Evolutionary conservation across 805 yeast genomes (phyloP), one percentile per base, ranked within the genome.

Genomic region (Zygosaccharomyces siamensis): DNA sequence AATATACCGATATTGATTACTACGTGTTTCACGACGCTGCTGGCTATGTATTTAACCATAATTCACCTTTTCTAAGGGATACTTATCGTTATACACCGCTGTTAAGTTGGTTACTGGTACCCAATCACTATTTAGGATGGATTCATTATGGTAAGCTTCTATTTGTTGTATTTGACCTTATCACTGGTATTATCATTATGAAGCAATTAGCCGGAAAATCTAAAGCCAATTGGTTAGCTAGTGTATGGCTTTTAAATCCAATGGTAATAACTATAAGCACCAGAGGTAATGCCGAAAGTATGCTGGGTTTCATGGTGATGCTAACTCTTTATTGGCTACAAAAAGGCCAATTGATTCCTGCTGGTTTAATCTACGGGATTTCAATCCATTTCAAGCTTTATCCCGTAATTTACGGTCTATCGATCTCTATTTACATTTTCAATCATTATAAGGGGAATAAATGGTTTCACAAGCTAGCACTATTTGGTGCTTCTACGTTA

Each of bases 61-160:
- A 52, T 23, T 83, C 95, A 0, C 99, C 99, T 1, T 93, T 86
- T 59, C 57, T 64, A 18, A 73, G 99, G 53, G 96, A 84, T 48
- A 93, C 99, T 0, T 93, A 92, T 60, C 71, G 99, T 40, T 93
- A 93, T 61, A 92, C 99, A 0, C 99, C 99, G 8, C 65, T 93
- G 32, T 70, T 93, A 30, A 82, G 97, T 8, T 89, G 96, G 93
- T 52, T 87, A 26, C 68, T 93, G 35, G 63, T 81, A 1, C 97
- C 97, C 0, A 85, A 87, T 41, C 61, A 53, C 26, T 71, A 77
- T 2, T 52, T 56, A 28, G 24, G 50, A 73, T 35, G 83, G 77
- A 55, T 83, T 76, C 66, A 81, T 53, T 86, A 84, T 59, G 98
- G 98, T 1, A 93, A 93, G 64, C 53, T 82, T 5, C 49, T 92